Conservation (phyloP, 129 eudicot genomes). For the Escallonia herrerae region DNA sequence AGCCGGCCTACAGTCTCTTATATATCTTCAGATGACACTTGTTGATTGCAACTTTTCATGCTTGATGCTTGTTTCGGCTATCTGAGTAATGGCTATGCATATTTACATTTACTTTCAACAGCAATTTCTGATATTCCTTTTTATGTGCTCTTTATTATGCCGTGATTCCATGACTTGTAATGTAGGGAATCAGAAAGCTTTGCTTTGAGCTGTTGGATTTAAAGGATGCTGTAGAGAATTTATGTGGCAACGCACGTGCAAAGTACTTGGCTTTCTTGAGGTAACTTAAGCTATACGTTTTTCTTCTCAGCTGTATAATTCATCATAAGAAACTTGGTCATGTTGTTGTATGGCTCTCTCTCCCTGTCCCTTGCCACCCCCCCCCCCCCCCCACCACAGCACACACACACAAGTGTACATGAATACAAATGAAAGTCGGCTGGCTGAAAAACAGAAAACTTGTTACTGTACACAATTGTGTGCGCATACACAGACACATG, state of each 20-base stretch:
- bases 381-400: too few relatives aligned
- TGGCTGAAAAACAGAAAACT: too few relatives aligned
- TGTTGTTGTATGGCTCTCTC: neutral
- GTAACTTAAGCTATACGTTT: slow-evolving; percentile 22
- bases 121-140: neutral
- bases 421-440: too few relatives aligned
- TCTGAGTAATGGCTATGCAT: slow-evolving; percentile 5
- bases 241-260: slow-evolving; percentile 82
- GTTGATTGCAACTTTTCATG: slow-evolving; percentile 1
- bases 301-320: neutral
- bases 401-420: too few relatives aligned
- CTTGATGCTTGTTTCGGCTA: slow-evolving; percentile 9
- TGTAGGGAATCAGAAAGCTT: slow-evolving; percentile 88
- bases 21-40: too few relatives aligned
- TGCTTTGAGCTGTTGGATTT: slow-evolving; percentile 96
- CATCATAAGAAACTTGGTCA: neutral
- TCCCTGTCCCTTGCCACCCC: too few relatives aligned
- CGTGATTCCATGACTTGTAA: neutral
- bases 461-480: too few relatives aligned
- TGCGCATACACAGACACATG: too few relatives aligned
- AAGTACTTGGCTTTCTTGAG: slow-evolving; percentile 83
- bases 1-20: too few relatives aligned
- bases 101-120: neutral
- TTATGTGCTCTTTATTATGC: too few relatives aligned
- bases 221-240: slow-evolving; percentile 92